Evolutionary conservation across 2,329 filamentous ascomycete genomes (phyloP).

Genomic region (Amesomyces nigricolor): DNA sequence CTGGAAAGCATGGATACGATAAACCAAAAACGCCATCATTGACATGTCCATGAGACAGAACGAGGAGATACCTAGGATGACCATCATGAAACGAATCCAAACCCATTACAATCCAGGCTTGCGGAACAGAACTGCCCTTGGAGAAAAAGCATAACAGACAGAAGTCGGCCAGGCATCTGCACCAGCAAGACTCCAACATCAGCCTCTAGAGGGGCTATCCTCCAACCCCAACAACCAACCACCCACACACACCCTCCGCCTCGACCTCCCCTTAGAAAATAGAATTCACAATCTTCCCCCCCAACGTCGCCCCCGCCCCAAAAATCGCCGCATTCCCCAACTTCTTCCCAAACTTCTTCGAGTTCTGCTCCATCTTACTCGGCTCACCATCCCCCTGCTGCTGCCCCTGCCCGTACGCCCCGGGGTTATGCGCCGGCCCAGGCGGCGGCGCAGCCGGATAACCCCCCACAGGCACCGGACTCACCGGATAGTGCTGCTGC

Average conservation of each 20-base stretch:
- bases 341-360: conserved; percentile 97
- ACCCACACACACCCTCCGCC: not conserved
- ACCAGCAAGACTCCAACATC: too few species aligned
- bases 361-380: conserved; percentile 64
- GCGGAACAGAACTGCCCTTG: too few species aligned
- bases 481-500: conserved; percentile 21
- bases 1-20: too few species aligned
- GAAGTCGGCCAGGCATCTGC: too few species aligned
- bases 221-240: not conserved
- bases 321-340: conserved; percentile 79
- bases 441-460: conserved; percentile 34
- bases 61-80: too few species aligned
- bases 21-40: too few species aligned
- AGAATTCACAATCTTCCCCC: conserved; percentile 81
- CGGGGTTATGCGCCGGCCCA: conserved; percentile 39
- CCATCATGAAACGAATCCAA: too few species aligned
- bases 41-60: too few species aligned
- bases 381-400: conserved; percentile 43
- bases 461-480: conserved; percentile 22
- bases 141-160: too few species aligned
- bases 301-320: conserved; percentile 86
- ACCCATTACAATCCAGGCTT: too few species aligned
- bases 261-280: conserved; percentile 60
- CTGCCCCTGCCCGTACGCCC: conserved; percentile 57
- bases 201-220: not conserved